Conservation (phyloP, 176 grass and related monocot species). For the Eragrostis curvula region DNA sequence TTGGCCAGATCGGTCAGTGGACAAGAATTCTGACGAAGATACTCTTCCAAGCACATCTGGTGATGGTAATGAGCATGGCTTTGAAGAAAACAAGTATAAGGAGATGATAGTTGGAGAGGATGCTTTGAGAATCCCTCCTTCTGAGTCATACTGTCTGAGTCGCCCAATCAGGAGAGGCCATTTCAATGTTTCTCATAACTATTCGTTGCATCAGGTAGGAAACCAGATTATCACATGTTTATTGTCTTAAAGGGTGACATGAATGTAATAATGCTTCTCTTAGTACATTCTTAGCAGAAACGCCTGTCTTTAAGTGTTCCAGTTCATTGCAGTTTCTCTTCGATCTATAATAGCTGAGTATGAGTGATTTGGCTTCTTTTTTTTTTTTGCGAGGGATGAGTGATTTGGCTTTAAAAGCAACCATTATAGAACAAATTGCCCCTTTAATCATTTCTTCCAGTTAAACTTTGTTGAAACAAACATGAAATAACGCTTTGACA, state of each 20-base stretch:
- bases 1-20: constrained; percentile 54
- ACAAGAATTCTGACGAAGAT: constrained; percentile 43
- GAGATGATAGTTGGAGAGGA: constrained; percentile 91
- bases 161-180: constrained; percentile 91
- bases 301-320: not conserved
- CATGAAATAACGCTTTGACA: not conserved
- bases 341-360: constrained; percentile 11
- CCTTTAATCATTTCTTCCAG: not conserved
- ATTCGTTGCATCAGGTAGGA: constrained; percentile 78
- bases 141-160: constrained; percentile 71
- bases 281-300: constrained; percentile 2
- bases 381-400: too few species aligned
- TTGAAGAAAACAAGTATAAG: constrained; percentile 70
- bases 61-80: constrained; percentile 35
- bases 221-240: constrained; percentile 12
- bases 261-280: constrained; percentile 13
- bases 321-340: constrained; percentile 21
- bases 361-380: too few species aligned
- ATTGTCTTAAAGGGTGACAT: constrained; percentile 6
- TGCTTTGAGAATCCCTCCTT: constrained; percentile 79
- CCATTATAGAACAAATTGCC: not conserved
- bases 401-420: constrained; percentile 26
- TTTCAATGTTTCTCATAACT: constrained; percentile 88
- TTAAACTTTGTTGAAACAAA: not conserved
- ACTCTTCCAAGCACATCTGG: constrained; percentile 36